phyloP scores from a whole-genome alignment of 352 stramenopile species.

The Phytophthora sansomeana region DNA sequence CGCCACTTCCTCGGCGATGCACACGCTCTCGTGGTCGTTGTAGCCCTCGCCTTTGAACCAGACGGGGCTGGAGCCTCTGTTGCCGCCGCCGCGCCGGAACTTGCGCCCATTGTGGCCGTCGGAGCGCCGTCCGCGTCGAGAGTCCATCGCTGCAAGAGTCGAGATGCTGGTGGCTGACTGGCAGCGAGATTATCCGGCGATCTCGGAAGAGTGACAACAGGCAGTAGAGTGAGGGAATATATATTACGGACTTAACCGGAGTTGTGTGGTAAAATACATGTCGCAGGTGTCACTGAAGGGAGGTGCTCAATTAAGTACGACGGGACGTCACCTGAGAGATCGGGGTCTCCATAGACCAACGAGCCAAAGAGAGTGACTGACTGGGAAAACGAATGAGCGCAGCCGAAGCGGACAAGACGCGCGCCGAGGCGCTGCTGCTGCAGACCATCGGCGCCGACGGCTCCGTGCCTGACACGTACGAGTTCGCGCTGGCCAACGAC shows the following conservation, averaged over 20 bases:
- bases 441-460: constrained; percentile 54
- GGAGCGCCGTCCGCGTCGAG: constrained; percentile 33
- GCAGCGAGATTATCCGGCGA: too few species aligned
- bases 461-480: constrained; percentile 83
- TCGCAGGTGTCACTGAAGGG: constrained; percentile 11
- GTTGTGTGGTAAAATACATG: not conserved
- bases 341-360: constrained; percentile 37
- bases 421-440: constrained; percentile 73
- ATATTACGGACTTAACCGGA: not conserved
- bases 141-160: constrained; percentile 26
- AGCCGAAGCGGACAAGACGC: constrained; percentile 77
- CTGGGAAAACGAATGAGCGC: too few species aligned
- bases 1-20: constrained; percentile 68
- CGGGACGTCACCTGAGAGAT: not conserved
- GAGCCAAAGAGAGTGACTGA: too few species aligned
- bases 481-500: constrained; percentile 73
- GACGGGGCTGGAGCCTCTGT: constrained; percentile 16
- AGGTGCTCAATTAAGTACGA: not conserved
- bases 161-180: constrained; percentile 9
- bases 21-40: constrained; percentile 68
- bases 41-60: constrained; percentile 73
- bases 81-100: constrained; percentile 22
- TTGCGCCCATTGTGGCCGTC: constrained; percentile 29
- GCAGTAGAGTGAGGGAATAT: constrained; percentile 16
- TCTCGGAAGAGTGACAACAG: constrained; percentile 14